Conservation (phyloP, 2,329 filamentous ascomycete genomes). For the Biscogniauxia marginata region DNA sequence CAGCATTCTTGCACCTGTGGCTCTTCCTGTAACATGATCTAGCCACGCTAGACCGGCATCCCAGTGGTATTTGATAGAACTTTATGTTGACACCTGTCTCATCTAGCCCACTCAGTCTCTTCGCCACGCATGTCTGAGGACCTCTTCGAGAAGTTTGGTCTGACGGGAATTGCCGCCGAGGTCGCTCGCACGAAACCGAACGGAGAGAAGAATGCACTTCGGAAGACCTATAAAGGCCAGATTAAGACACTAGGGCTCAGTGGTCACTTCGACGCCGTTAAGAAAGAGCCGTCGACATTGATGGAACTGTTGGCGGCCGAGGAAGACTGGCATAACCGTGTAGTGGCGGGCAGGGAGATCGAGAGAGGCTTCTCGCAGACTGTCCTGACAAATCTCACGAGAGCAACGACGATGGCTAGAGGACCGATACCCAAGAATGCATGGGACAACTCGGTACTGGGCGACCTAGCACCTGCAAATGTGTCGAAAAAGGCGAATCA, state of each 20-base stretch:
- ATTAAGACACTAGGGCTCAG: constrained; percentile 63
- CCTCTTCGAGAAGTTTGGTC: constrained; percentile 57
- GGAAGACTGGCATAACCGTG: constrained; percentile 55
- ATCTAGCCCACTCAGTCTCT: constrained; percentile 48
- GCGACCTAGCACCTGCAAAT: constrained; percentile 49
- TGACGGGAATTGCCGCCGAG: constrained; percentile 56
- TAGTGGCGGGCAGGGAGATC: constrained; percentile 55
- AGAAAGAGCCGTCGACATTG: constrained; percentile 57
- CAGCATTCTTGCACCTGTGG: constrained; percentile 20
- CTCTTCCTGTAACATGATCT: constrained; percentile 16
- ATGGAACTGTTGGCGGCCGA: constrained; percentile 52
- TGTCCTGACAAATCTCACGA: constrained; percentile 43
- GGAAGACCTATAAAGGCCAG: constrained; percentile 68
- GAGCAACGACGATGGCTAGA: constrained; percentile 57
- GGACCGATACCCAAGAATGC: constrained; percentile 53
- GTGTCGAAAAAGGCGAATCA: constrained; percentile 39
- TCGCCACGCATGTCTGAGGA: constrained; percentile 53
- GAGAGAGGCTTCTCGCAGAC: constrained; percentile 49
- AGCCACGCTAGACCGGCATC: constrained; percentile 7
- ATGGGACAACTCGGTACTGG: constrained; percentile 60
- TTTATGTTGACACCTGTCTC: constrained; percentile 44
- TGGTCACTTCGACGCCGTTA: constrained; percentile 59
- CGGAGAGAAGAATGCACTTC: constrained; percentile 65
- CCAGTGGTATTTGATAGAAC: constrained; percentile 27
- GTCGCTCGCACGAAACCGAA: constrained; percentile 64